phyloP scores from a whole-genome alignment of 139 green algal genomes.

The Medakamo hakoo region DNA sequence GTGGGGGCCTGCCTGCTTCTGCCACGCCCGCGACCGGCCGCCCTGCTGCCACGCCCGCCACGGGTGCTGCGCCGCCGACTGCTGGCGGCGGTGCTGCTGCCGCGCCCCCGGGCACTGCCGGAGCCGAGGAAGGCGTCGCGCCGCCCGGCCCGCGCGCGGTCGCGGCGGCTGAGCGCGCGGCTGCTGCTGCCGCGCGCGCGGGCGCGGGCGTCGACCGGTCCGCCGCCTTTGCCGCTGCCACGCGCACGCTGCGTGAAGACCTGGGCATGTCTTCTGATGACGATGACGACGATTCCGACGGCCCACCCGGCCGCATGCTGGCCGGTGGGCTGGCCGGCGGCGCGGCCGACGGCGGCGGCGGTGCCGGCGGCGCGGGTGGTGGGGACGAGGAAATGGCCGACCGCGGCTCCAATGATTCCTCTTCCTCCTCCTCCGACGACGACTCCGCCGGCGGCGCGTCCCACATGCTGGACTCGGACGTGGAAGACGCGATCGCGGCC shows the following conservation, averaged over 20 bases:
- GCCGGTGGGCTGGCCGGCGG: too few species aligned
- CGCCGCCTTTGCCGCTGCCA: neutral
- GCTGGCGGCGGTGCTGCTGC: neutral
- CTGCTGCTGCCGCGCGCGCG: constrained; percentile 4
- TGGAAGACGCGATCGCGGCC: constrained; percentile 24
- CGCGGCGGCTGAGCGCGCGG: constrained; percentile 11
- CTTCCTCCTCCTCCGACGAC: too few species aligned
- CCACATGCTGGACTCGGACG: constrained; percentile 1
- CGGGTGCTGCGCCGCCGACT: neutral
- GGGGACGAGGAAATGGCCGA: too few species aligned
- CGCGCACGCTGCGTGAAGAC: too few species aligned
- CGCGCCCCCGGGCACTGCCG: neutral
- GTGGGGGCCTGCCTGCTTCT: neutral
- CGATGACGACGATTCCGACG: neutral
- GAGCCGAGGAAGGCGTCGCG: constrained; percentile 2
- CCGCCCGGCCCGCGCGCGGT: constrained; percentile 17
- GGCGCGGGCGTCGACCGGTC: neutral
- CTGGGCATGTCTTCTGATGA: too few species aligned
- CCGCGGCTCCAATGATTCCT: too few species aligned
- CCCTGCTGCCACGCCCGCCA: neutral
- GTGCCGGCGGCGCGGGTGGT: too few species aligned
- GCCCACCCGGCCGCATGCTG: neutral
- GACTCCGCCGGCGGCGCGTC: too few species aligned
- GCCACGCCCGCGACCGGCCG: too few species aligned
- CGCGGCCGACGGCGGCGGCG: too few species aligned